Evolutionary conservation across 768 basidiomycete genomes (phyloP), one percentile per base, ranked within the genome.

Genomic region (Gyrodon lividus): DNA sequence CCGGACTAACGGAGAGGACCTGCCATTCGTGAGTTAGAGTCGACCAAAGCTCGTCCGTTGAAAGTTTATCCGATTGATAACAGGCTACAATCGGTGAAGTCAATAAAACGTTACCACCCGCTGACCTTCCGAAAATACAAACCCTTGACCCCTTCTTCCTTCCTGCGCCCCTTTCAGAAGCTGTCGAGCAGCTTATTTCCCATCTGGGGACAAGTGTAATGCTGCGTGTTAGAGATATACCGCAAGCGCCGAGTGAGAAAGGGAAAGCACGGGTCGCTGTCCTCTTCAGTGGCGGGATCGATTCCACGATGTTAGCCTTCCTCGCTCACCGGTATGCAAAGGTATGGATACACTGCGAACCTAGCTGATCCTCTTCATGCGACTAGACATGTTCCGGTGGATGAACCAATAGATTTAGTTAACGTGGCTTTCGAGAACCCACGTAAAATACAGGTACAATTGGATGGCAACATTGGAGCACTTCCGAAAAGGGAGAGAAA

Each of bases 341-440:
- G 14, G 31, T 12, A 23, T 38, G 6, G 12, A 28, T 31, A 6
- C 40, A 28, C 39, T 14, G 16, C 17, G 19, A 46, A 6, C 12
- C 6, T 43, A 14, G 2, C 40, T 51, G 22, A 46, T 37, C 17
- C 35, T 33, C 46, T 47, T 43, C 6, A 6, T 41, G 54, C 47
- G 40, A 40, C 20, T 54, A 95, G 93, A 52, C 81, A 91, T 64
- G 65, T 93, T 30, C 84, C 89, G 9, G 44, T 71, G 16, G 75
- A 81, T 40, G 93, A 97, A 64, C 89, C 92, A 0, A 92, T 98
- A 45, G 95, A 98, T 63, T 72, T 98, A 2, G 74, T 98, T 7
- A 97, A 97, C 60, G 92, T 98, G 5, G 91, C 92, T 1, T 98
- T 98, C 58, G 93, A 98, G 65, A 97, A 97, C 62, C 93, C 93